Conservation (phyloP, 805 yeast species). For the Wilhelminamyces savonicus region DNA sequence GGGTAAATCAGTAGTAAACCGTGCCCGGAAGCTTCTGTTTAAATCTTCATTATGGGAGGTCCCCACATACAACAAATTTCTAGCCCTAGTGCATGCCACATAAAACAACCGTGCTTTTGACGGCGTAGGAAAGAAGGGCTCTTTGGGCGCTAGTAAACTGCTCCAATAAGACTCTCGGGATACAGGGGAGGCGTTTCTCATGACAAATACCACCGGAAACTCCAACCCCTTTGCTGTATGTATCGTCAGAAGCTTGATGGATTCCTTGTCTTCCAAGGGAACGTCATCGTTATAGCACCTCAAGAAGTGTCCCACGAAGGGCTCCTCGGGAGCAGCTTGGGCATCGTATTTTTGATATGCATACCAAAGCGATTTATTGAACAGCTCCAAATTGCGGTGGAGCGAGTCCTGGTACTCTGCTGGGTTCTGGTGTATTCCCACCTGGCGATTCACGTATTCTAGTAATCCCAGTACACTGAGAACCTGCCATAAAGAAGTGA, state of each 20-base stretch:
- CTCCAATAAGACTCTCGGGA: too few species aligned
- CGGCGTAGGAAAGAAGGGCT: neutral
- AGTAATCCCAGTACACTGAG: conserved; percentile 27
- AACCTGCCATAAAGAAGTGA: conserved; percentile 25
- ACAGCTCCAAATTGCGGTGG: conserved; percentile 10
- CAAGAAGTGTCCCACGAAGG: conserved; percentile 35
- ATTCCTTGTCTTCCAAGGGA: conserved; percentile 17
- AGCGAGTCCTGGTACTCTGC: conserved; percentile 1
- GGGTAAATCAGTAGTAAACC: too few species aligned
- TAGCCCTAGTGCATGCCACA: conserved; percentile 66
- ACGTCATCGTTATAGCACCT: conserved; percentile 33
- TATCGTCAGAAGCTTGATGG: conserved; percentile 56
- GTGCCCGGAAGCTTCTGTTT: too few species aligned
- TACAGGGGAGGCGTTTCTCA: too few species aligned
- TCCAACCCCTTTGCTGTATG: conserved; percentile 75
- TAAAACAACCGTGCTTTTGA: conserved; percentile 43
- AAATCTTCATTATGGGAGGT: too few species aligned
- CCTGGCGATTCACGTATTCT: conserved; percentile 20
- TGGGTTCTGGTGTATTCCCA: conserved; percentile 4
- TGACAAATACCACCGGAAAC: conserved; percentile 64
- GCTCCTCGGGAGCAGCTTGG: too few species aligned
- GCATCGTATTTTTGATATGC: conserved; percentile 10
- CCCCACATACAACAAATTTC: conserved; percentile 35
- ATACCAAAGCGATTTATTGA: conserved; percentile 14
- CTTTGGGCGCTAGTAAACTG: too few species aligned